These are phyloP conservation scores for Lepidium sativum DNA, from an alignment of 345 rosid species.

Conservation along the genomic window DNA sequence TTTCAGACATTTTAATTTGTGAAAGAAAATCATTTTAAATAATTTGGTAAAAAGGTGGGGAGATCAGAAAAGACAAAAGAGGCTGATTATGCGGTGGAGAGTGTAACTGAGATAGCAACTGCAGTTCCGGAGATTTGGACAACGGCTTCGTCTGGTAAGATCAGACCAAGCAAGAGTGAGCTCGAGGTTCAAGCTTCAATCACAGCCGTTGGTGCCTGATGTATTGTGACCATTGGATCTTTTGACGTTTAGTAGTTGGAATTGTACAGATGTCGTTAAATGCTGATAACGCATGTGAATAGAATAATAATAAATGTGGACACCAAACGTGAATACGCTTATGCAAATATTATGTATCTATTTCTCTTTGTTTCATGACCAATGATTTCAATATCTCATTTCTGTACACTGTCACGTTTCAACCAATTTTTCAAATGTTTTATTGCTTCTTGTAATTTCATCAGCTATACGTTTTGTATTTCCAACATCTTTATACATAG, in stretches of 20 bases:
- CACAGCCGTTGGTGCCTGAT: conserved; percentile 53
- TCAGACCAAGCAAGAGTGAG: conserved; percentile 37
- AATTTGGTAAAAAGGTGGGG: conserved; percentile 44
- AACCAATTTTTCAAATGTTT: too few relatives aligned
- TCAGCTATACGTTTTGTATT: too few relatives aligned
- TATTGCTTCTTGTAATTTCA: too few relatives aligned
- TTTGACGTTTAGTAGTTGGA: conserved; percentile 9
- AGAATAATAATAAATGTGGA: conserved; percentile 12
- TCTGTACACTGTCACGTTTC: too few relatives aligned
- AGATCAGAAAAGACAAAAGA: conserved; percentile 48
- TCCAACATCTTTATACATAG: too few relatives aligned
- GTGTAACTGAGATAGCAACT: conserved; percentile 33
- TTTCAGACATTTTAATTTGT: background rate
- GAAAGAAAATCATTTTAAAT: background rate
- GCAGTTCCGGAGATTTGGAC: conserved; percentile 70
- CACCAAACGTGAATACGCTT: conserved; percentile 20
- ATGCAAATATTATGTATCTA: background rate
- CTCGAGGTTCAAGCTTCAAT: conserved; percentile 37
- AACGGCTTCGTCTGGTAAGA: conserved; percentile 16
- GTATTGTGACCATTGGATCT: conserved; percentile 11
- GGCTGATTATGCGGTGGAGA: conserved; percentile 60
- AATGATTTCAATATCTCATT: background rate
- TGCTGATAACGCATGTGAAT: conserved; percentile 17
- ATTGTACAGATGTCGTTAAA: conserved; percentile 12
- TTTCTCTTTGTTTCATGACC: background rate